A percentile compares a stretch with the other conserved stretches of the same genome.
Conservation (phyloP, 2,329 filamentous ascomycete species). For the Mollisiaceae sp. region DNA sequence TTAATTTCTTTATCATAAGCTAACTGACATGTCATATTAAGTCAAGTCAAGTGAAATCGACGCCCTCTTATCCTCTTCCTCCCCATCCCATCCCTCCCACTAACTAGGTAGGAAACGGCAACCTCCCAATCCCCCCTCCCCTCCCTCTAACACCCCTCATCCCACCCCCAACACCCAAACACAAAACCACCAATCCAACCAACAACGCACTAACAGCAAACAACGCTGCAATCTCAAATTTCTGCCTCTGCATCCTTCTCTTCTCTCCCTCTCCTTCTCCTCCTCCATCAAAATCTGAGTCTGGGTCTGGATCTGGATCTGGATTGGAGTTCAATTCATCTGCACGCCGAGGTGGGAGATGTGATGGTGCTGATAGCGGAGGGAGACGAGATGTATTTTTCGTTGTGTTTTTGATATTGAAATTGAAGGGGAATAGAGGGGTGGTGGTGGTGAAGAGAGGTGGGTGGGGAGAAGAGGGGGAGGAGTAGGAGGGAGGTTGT, state of each 20-base stretch:
- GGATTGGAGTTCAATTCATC: too few relatives aligned
- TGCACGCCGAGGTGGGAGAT: too few relatives aligned
- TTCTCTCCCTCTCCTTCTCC: neutral
- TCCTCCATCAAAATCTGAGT: neutral
- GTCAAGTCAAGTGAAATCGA: too few relatives aligned
- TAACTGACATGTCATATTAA: too few relatives aligned
- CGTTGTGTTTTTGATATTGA: neutral
- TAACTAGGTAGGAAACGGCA: neutral
- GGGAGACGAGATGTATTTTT: neutral
- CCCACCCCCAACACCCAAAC: constrained; percentile 32
- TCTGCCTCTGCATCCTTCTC: constrained; percentile 1
- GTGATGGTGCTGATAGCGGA: neutral
- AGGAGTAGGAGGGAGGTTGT: constrained; percentile 3
- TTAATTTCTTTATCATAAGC: too few relatives aligned
- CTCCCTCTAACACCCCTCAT: constrained; percentile 7
- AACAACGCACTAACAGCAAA: constrained; percentile 10
- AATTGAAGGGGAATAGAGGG: neutral
- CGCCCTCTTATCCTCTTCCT: too few relatives aligned
- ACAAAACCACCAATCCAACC: constrained; percentile 27
- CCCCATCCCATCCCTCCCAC: too few relatives aligned
- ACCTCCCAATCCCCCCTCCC: constrained; percentile 14
- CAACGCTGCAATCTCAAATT: constrained; percentile 18
- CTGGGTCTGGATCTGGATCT: too few relatives aligned
- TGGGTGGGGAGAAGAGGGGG: neutral
- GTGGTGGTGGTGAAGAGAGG: too few relatives aligned